Conservation (phyloP, 2,329 filamentous ascomycete genomes). For the Xylariaceae sp. region DNA sequence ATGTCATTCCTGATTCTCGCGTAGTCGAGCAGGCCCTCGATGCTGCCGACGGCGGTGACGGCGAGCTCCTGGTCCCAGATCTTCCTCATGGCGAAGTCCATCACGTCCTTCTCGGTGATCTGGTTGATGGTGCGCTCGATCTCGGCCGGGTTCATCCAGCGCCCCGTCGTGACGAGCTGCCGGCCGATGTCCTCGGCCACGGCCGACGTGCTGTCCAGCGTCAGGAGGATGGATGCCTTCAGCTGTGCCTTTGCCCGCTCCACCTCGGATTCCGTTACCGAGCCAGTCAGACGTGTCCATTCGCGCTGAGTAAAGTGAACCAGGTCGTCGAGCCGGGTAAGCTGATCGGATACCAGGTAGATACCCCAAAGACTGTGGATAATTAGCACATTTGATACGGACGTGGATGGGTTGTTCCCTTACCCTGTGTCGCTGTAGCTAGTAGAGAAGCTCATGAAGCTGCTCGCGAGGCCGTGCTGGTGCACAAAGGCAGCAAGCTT, state of each 20-base stretch:
- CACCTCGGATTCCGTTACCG: constrained; percentile 81
- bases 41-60: constrained; percentile 83
- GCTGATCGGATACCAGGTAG: constrained; percentile 90
- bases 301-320: constrained; percentile 97
- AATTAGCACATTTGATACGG: no score
- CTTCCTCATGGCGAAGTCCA: constrained; percentile 91
- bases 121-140: constrained; percentile 85
- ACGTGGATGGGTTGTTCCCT: no score
- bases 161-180: constrained; percentile 95
- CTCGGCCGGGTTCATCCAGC: constrained; percentile 83
- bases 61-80: constrained; percentile 97
- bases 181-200: constrained; percentile 97
- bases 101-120: constrained; percentile 93
- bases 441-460: constrained; percentile 99
- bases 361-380: constrained; percentile 88
- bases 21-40: constrained; percentile 81
- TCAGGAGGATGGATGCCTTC: constrained; percentile 95
- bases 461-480: constrained; percentile 93
- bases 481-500: constrained; percentile 94
- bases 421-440: constrained; percentile 99
- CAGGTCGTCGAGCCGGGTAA: constrained; percentile 83
- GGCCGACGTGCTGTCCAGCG: constrained; percentile 93
- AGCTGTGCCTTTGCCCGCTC: constrained; percentile 99
- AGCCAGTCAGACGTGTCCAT: constrained; percentile 90
- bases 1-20: constrained; percentile 74